Conservation (phyloP, 495 filamentous ascomycete species). For the Penicillium macrosclerotiorum region DNA sequence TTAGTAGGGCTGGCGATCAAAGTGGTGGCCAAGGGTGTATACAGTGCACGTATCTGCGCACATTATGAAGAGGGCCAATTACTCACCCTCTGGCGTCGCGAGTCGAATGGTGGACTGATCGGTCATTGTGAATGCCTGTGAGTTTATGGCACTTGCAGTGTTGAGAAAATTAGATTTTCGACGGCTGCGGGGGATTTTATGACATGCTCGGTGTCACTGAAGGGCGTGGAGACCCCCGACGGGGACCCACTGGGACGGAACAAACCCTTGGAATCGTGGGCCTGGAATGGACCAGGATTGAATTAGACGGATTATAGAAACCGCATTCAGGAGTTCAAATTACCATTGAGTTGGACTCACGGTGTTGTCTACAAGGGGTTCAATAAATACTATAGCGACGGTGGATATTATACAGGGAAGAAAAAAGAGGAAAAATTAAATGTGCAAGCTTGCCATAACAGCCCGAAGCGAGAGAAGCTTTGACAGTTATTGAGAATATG, state of each 20-base stretch:
- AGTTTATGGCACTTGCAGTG: background rate
- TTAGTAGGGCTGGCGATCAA: conserved; percentile 7
- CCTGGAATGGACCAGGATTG: no score
- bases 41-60: background rate
- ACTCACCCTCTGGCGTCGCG: conserved; percentile 45
- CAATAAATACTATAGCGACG: conserved; percentile 6
- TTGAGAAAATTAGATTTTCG: background rate
- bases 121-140: conserved; percentile 33
- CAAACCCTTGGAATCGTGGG: no score
- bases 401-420: conserved; percentile 18
- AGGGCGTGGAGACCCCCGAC: no score
- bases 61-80: background rate
- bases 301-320: no score
- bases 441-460: background rate
- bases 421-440: background rate
- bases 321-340: no score
- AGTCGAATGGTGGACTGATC: conserved; percentile 46
- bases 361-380: background rate
- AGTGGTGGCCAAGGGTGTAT: background rate
- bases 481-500: background rate
- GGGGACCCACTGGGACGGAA: no score
- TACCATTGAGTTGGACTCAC: background rate
- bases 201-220: no score
- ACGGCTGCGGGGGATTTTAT: background rate
- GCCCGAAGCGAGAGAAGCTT: background rate